A percentile compares a stretch with the other conserved stretches of the same genome.
phyloP scores from a whole-genome alignment of 2,329 filamentous ascomycete genomes.

The Talaromyces rugulosus region DNA sequence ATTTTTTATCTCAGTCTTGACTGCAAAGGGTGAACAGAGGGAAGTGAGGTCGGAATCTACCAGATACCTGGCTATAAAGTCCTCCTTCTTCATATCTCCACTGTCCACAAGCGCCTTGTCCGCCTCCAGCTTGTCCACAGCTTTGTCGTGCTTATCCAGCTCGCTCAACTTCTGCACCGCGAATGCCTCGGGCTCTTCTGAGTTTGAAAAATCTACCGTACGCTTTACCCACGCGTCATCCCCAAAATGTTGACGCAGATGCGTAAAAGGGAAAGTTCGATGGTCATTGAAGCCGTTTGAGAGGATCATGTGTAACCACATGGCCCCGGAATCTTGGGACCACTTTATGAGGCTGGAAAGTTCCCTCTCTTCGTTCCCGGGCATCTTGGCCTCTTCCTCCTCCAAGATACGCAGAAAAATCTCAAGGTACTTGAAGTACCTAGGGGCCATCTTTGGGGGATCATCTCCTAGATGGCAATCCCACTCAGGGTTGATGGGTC shows the following conservation, averaged over 20 bases:
- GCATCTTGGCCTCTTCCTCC: not conserved
- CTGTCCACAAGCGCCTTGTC: not conserved
- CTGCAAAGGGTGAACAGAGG: too few species aligned
- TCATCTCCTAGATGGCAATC: constrained; percentile 18
- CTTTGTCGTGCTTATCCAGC: not conserved
- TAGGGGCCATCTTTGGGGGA: not conserved
- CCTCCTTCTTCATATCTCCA: not conserved
- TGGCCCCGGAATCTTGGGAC: constrained; percentile 30
- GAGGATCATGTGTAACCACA: constrained; percentile 35
- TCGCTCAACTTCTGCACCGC: not conserved
- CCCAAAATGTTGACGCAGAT: not conserved
- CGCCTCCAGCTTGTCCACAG: not conserved
- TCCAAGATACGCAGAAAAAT: constrained; percentile 1
- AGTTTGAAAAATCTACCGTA: too few species aligned
- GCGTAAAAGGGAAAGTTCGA: constrained; percentile 25
- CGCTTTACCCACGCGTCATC: too few species aligned
- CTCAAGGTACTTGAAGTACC: constrained; percentile 5
- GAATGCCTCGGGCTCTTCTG: too few species aligned
- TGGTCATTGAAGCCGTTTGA: constrained; percentile 29
- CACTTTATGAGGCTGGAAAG: constrained; percentile 30
- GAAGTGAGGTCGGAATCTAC: too few species aligned
- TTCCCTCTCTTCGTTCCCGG: not conserved
- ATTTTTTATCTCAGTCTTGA: too few species aligned
- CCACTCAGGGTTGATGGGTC: constrained; percentile 26
- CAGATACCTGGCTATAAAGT: not conserved